Percentiles rank a stretch among this genome's conserved stretches.
Conservation (phyloP, 176 grass and related monocot genomes). For the Carex littledalei region DNA sequence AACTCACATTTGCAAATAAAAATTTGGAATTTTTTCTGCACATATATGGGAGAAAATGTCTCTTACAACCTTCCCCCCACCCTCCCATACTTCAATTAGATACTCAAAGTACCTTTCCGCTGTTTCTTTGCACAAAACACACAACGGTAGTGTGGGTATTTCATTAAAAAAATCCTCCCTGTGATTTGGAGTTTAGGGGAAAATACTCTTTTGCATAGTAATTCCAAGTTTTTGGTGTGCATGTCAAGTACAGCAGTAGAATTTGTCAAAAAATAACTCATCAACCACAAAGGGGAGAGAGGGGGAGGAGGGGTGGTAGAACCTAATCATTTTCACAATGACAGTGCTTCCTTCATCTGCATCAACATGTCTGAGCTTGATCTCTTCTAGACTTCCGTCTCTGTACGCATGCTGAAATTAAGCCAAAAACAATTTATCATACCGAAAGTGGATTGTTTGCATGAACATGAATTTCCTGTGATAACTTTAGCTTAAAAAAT, state of each 20-base stretch:
- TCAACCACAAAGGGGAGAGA: background rate
- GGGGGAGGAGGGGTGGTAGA: background rate
- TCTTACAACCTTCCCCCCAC: background rate
- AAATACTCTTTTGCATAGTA: background rate
- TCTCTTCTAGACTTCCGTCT: constrained; percentile 87
- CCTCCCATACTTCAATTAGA: background rate
- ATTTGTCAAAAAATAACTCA: background rate
- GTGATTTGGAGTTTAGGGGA: background rate
- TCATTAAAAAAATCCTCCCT: background rate
- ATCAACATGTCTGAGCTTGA: constrained; percentile 82
- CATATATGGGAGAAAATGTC: background rate
- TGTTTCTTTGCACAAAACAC: constrained; percentile 6
- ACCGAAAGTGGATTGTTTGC: background rate
- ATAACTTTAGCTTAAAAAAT: background rate
- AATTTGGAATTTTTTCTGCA: background rate
- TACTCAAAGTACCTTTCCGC: background rate
- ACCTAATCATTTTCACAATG: constrained; percentile 94
- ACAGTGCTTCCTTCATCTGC: constrained; percentile 82
- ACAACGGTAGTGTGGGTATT: background rate
- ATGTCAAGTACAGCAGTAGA: background rate
- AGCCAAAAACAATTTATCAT: background rate
- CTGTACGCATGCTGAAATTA: constrained; percentile 82
- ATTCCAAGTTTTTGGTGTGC: background rate
- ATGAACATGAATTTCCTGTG: background rate
- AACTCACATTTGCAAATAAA: background rate